A percentile compares a stretch with the other conserved stretches of the same genome.
Evolutionary conservation across 768 basidiomycete genomes (phyloP).

Genomic region (Boletus tylopilopsis): DNA sequence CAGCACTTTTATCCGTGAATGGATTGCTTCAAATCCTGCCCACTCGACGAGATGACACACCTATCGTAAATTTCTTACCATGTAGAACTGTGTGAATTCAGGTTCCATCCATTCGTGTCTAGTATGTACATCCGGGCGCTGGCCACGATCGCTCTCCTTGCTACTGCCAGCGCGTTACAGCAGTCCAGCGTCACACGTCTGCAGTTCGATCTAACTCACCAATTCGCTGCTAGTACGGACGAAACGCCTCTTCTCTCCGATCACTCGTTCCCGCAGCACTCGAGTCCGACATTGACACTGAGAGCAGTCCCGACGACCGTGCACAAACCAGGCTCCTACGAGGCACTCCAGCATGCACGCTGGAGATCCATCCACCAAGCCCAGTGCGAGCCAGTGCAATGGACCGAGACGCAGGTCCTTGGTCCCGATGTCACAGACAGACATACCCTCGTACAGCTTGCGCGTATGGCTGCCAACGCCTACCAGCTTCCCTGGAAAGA

Average conservation of each 20-base stretch:
- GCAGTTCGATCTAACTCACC: slow-evolving; percentile 24
- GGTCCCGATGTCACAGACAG: slow-evolving; percentile 78
- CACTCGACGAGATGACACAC: slow-evolving; percentile 10
- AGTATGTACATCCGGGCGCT: slow-evolving; percentile 1
- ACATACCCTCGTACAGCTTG: slow-evolving; percentile 78
- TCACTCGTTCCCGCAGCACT: slow-evolving; percentile 5
- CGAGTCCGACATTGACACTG: slow-evolving; percentile 27
- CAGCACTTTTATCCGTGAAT: slow-evolving; percentile 87
- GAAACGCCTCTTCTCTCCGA: slow-evolving; percentile 4
- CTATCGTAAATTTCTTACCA: slow-evolving; percentile 5
- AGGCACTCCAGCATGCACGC: slow-evolving; percentile 50
- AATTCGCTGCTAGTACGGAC: not conserved
- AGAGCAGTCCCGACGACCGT: slow-evolving; percentile 48
- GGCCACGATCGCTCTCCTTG: not conserved
- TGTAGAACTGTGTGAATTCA: slow-evolving; percentile 3
- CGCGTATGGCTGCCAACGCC: slow-evolving; percentile 86
- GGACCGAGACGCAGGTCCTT: slow-evolving; percentile 63
- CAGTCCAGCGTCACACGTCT: slow-evolving; percentile 1
- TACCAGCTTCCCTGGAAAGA: slow-evolving; percentile 68
- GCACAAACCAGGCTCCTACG: slow-evolving; percentile 54
- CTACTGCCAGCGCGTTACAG: slow-evolving; percentile 1
- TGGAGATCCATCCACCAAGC: slow-evolving; percentile 44
- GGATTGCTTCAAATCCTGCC: slow-evolving; percentile 54
- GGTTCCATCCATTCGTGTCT: no score
- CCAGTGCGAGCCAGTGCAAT: slow-evolving; percentile 54